phyloP scores from a whole-genome alignment of 305 asterid genomes.

The Coffea humblotiana region DNA sequence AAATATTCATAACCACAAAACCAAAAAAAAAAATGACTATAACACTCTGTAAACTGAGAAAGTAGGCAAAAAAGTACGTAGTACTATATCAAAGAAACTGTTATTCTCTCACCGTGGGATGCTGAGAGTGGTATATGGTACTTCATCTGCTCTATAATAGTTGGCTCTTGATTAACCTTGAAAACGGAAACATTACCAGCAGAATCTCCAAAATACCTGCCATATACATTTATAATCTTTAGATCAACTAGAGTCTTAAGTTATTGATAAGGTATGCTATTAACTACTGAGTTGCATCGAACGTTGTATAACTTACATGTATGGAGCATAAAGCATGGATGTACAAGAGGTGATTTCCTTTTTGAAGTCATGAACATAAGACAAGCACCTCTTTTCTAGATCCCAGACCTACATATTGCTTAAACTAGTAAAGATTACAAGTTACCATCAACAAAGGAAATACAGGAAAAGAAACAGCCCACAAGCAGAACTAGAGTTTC shows the following conservation, averaged over 20 bases:
- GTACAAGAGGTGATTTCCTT: slow-evolving; percentile 64
- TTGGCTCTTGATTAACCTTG: slow-evolving; percentile 51
- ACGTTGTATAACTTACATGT: slow-evolving; percentile 47
- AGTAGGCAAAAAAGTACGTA: neutral
- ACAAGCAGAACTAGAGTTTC: neutral
- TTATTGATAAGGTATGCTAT: neutral
- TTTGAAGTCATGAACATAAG: slow-evolving; percentile 53
- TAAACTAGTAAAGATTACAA: slow-evolving; percentile 20
- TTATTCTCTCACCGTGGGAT: slow-evolving; percentile 58
- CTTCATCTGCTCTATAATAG: slow-evolving; percentile 61
- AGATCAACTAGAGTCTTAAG: neutral
- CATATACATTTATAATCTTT: slow-evolving; percentile 11
- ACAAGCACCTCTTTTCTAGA: slow-evolving; percentile 56
- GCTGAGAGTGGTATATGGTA: slow-evolving; percentile 73
- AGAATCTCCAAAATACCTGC: slow-evolving; percentile 81
- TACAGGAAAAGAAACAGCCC: neutral
- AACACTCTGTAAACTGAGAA: neutral
- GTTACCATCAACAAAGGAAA: slow-evolving; percentile 14
- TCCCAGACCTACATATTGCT: slow-evolving; percentile 75
- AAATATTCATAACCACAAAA: neutral
- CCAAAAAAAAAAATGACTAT: neutral
- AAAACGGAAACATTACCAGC: slow-evolving; percentile 61
- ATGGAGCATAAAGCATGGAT: slow-evolving; percentile 58
- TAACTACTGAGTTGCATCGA: slow-evolving; percentile 2
- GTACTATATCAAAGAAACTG: neutral